These are phyloP conservation scores for Musa troglodytarum DNA, from an alignment of 176 grass and related monocot genomes.

Conservation along the genomic window DNA sequence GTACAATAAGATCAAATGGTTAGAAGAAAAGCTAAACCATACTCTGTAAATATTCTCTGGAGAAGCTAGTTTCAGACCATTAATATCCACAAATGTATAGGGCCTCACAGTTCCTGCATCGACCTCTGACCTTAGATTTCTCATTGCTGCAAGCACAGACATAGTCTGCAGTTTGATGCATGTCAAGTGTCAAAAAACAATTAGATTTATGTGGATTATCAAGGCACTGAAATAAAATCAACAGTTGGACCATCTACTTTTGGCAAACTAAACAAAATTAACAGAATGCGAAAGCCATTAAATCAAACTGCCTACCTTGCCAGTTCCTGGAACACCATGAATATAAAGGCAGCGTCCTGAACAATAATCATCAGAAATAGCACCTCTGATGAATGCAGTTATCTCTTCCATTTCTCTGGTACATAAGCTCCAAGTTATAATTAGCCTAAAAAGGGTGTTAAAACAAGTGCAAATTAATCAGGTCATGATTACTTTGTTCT, in stretches of 20 bases:
- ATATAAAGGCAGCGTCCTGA: slow-evolving; percentile 93
- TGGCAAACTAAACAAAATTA: not conserved
- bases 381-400: slow-evolving; percentile 75
- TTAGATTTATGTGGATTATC: not conserved
- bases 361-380: slow-evolving; percentile 81
- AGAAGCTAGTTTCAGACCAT: slow-evolving; percentile 88
- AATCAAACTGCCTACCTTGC: slow-evolving; percentile 55
- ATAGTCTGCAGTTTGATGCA: slow-evolving; percentile 63
- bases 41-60: slow-evolving; percentile 96
- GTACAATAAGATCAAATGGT: not conserved
- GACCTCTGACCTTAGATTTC: slow-evolving; percentile 64
- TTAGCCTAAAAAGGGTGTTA: not conserved
- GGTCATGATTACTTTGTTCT: slow-evolving; percentile 66
- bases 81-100: slow-evolving; percentile 87
- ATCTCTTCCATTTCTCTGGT: slow-evolving; percentile 93
- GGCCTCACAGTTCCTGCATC: slow-evolving; percentile 61
- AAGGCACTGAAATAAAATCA: not conserved
- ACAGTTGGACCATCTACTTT: not conserved
- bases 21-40: slow-evolving; percentile 1
- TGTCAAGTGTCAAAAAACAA: not conserved
- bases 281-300: not conserved
- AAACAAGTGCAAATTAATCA: slow-evolving; percentile 10
- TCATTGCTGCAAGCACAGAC: slow-evolving; percentile 88
- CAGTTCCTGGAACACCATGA: slow-evolving; percentile 96
- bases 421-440: slow-evolving; percentile 19